Conservation (phyloP, 176 grass and related monocot species). For the Stipa capillata region DNA sequence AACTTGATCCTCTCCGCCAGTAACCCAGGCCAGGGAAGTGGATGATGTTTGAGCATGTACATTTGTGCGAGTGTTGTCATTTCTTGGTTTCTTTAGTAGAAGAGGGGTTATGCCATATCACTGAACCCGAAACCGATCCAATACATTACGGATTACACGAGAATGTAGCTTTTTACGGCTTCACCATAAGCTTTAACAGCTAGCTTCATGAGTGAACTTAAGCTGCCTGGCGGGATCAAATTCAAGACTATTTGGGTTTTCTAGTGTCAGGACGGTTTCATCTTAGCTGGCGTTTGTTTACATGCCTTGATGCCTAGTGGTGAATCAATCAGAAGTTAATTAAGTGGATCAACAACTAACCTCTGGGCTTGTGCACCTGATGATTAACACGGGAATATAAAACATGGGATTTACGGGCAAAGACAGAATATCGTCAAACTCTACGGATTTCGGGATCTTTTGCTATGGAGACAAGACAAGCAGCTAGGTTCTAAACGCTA, state of each 20-base stretch:
- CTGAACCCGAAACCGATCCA: no score
- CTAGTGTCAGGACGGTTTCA: background rate
- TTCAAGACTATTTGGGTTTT: background rate
- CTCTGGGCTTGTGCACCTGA: background rate
- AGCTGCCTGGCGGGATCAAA: background rate
- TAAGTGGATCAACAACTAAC: background rate
- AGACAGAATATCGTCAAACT: background rate
- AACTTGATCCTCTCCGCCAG: no score
- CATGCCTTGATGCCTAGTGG: no score
- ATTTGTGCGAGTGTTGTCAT: no score
- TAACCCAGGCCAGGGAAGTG: no score
- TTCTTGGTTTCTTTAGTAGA: no score
- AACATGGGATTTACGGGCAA: background rate
- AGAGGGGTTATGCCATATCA: no score
- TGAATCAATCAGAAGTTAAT: background rate
- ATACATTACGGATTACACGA: no score
- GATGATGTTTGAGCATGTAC: no score
- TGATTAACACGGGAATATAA: background rate
- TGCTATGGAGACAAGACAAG: conserved; percentile 1
- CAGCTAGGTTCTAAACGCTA: conserved; percentile 9
- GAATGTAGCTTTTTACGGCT: no score
- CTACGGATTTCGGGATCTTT: conserved; percentile 8
- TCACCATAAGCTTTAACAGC: no score
- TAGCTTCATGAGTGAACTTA: background rate
- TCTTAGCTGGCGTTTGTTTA: background rate